Percentiles rank a stretch among this genome's conserved stretches.
Conservation (phyloP, 2,329 filamentous ascomycete species). For the Cladophialophora chaetospira region DNA sequence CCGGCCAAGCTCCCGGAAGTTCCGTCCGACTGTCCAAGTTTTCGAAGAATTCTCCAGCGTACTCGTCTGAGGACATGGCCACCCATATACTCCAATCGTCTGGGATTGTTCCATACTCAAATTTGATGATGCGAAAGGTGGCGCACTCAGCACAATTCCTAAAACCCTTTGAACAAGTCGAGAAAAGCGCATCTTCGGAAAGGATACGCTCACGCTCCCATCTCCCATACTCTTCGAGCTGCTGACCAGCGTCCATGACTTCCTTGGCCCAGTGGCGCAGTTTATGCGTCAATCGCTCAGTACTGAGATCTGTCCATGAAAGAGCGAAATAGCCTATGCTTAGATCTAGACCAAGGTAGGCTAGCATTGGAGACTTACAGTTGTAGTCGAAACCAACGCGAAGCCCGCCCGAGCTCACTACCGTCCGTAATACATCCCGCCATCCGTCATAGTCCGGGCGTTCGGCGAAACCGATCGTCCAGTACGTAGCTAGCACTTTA, state of each 20-base stretch:
- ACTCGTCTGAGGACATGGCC: conserved; percentile 5
- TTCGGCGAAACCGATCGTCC: rapidly evolving
- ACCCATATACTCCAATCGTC: conserved; percentile 20
- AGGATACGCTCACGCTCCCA: conserved; percentile 4
- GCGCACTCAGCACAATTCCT: neutral
- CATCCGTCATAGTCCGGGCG: neutral
- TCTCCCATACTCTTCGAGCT: conserved; percentile 6
- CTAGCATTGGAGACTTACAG: conserved; percentile 2
- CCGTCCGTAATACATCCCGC: conserved; percentile 1
- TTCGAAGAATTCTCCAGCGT: conserved; percentile 10
- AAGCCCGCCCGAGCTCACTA: conserved; percentile 4
- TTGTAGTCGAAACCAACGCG: neutral
- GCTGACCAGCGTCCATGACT: conserved; percentile 10
- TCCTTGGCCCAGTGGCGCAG: conserved; percentile 13
- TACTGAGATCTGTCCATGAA: neutral
- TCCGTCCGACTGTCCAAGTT: neutral
- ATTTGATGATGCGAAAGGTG: neutral
- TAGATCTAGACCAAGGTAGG: neutral
- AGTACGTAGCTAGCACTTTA: neutral
- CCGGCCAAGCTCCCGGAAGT: neutral
- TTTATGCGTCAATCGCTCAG: conserved; percentile 2
- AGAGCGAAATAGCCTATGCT: neutral
- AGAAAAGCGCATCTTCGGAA: neutral
- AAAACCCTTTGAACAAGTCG: neutral
- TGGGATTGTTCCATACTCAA: conserved; percentile 2